Evolutionary conservation across 2,329 filamentous ascomycete genomes (phyloP).

Genomic region (Pezicula radicicola): DNA sequence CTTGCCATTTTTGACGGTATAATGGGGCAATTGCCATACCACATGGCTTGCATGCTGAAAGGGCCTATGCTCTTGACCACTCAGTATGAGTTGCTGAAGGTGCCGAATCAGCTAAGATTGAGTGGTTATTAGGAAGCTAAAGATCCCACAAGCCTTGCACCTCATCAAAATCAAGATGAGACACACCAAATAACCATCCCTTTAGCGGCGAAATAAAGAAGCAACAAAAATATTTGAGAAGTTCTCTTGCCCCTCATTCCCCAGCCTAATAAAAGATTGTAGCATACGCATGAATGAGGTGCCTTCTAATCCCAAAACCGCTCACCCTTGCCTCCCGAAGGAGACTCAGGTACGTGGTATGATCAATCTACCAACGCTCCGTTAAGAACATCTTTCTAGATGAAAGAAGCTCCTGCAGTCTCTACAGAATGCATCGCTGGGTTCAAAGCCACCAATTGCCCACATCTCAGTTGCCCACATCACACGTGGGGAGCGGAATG

Average conservation of each 20-base stretch:
- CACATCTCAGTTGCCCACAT: slow-evolving; percentile 9
- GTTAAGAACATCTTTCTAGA: slow-evolving; percentile 72
- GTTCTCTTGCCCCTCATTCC: slow-evolving; percentile 31
- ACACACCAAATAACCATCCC: no score
- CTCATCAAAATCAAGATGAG: background rate
- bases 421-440: slow-evolving; percentile 73
- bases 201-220: background rate
- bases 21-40: no score
- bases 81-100: no score
- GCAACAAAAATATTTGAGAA: slow-evolving; percentile 24
- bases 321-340: background rate
- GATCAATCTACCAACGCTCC: slow-evolving; percentile 68
- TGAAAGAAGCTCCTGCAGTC: slow-evolving; percentile 69
- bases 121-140: no score
- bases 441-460: slow-evolving; percentile 5
- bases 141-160: no score
- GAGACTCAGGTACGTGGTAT: slow-evolving; percentile 11
- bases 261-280: slow-evolving; percentile 27
- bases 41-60: no score
- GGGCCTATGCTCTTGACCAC: no score
- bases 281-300: slow-evolving; percentile 27
- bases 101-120: no score
- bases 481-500: slow-evolving; percentile 4
- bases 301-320: slow-evolving; percentile 29
- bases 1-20: no score